Evolutionary conservation across 768 basidiomycete genomes (phyloP), one percentile per base, ranked within the genome.

Genomic region (Lactarius sanguifluus): DNA sequence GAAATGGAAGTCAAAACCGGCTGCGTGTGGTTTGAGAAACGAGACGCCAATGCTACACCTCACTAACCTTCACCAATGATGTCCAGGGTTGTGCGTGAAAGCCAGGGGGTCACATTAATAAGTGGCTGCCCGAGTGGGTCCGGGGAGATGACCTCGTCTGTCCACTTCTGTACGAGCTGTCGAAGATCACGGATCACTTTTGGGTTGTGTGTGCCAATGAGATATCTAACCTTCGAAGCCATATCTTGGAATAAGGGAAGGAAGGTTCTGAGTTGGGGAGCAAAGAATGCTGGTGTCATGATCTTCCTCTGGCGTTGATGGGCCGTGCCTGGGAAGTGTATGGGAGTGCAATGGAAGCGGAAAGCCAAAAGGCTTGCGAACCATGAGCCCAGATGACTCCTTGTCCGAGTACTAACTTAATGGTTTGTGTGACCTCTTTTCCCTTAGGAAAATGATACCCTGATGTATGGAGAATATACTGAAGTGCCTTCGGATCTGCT

Each of bases 201-300:
- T 60, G 32, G n/a, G 45, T 36, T 28, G 55, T 32, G 25, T 23
- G 52, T 55, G 38, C 15, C 41, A 43, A 59, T 9, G 12, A 47
- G 2, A 40, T 16, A 45, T 40, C 54, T 9, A 45, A 68, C 69
- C 69, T 55, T 68, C 28, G 36, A 28, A 2, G 62, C 59, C 2
- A 65, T 59, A 32, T 62, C 45, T 10, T 68, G 66, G 69, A 75
- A 75, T 54, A 72, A 58, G 15, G 74, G 72, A 47, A 75, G 66
- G 71, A 73, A 75, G 3, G 72, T 66, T 54, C 60, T 69, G 32
- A 75, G 66, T 43, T 74, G 74, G 45, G 69, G 61, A 10, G 74
- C 71, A 16, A 66, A 71, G 68, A 75, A 75, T n/a, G 74, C 73
- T 1, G 73, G 73, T 16, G 71, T 71, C 74, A 75, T 74, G 62